These are phyloP conservation scores for Pleurozium schreberi DNA, from an alignment of 225 moss, liverwort and hornwort species.

Conservation along the genomic window DNA sequence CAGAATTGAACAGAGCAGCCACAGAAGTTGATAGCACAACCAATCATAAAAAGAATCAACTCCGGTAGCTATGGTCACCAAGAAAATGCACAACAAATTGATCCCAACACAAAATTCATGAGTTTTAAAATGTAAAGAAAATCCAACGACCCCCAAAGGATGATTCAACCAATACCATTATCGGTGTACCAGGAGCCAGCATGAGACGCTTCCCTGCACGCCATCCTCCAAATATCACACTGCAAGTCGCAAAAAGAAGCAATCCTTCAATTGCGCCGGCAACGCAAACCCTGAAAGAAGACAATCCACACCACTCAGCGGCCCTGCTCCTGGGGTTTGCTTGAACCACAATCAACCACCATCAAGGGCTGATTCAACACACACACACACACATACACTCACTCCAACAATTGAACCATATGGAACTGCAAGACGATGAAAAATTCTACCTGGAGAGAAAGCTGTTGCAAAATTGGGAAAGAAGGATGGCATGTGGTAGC, in stretches of 20 bases:
- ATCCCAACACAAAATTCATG: too few species aligned
- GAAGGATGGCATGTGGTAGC: not conserved
- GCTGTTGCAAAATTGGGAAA: too few species aligned
- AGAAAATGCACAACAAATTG: not conserved
- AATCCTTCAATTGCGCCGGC: not conserved
- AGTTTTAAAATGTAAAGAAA: not conserved
- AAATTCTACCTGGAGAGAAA: not conserved
- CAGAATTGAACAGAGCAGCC: not conserved
- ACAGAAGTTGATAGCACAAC: not conserved
- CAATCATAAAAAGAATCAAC: not conserved
- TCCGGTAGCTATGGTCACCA: not conserved
- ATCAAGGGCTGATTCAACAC: not conserved
- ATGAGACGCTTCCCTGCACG: slow-evolving; percentile 71
- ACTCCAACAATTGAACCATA: not conserved
- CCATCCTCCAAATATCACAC: slow-evolving; percentile 18
- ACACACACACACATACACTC: not conserved
- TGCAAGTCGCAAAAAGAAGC: not conserved
- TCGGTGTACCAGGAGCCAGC: slow-evolving; percentile 91
- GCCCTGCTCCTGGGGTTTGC: not conserved
- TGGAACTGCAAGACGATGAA: not conserved
- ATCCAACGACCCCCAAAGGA: not conserved
- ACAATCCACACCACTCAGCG: not conserved
- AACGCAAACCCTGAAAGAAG: not conserved
- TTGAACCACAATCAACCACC: not conserved
- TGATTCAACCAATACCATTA: slow-evolving; percentile 32